Evolutionary conservation across 164 flowering plant genomes (phyloP), one percentile per base, ranked within the genome.

Genomic region (Aristolochia fimbriata): DNA sequence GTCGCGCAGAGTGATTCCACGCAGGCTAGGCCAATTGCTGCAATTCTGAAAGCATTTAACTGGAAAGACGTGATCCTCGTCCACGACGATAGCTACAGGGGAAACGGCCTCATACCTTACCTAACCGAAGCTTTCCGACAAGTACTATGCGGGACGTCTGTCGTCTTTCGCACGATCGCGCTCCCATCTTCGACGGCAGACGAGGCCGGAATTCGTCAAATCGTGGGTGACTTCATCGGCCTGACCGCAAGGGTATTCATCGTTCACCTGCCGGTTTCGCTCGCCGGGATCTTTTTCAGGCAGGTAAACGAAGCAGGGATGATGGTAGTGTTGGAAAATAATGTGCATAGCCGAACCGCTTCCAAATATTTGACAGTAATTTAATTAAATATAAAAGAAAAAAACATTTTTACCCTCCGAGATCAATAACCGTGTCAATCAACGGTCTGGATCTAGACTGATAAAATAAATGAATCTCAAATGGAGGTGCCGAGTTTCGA

Each of bases 11-110:
- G 54, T 33, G 75, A 68, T 49, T 56, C 62, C 6, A 11, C 57
- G 61, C 77, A 73, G 55, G 71, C 51, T 2, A 61, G 57, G 21
- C 59, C 71, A n/a, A 70, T 74, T 41, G 58, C 69, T 22, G 58
- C 74, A 11, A 3, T 74, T 13, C 19, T 64, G 17, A 16, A 61
- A 24, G 27, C 62, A 21, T 64, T 20, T 25, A 57, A 41, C 12
- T 72, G 75, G 75, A 61, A 54, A 19, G 37, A 61, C 24, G 71
- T 65, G 2, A 51, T 65, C 22, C 61, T 27, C 48, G 58, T 72
- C 37, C 60, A 65, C n/a, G 75, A 72, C 41, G 66, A 72, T 27
- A 65, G 21, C 23, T 41, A 65, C 2, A 47, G 59, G 33, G 75
- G 71, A 49, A 62, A 46, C 16, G 66, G 62, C 24, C 15, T 70